Conservation (phyloP, 2,329 filamentous ascomycete genomes). For the Fusarium nygamai region DNA sequence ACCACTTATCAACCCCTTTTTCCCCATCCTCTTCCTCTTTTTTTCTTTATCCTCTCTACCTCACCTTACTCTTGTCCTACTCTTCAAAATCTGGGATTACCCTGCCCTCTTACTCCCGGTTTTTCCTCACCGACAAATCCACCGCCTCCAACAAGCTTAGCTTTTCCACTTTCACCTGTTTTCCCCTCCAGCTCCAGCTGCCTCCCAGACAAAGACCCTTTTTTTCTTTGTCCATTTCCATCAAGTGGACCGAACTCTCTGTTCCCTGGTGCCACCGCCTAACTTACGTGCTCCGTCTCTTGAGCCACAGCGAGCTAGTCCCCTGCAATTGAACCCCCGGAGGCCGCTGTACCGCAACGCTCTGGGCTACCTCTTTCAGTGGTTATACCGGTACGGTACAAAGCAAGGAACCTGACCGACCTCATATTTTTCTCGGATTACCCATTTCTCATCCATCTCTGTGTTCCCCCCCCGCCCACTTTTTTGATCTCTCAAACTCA, state of each 20-base stretch:
- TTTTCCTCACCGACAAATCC: slow-evolving; percentile 39
- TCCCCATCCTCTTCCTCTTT: background rate
- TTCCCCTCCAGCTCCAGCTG: slow-evolving; percentile 1
- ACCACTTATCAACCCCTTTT: slow-evolving; percentile 7
- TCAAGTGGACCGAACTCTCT: slow-evolving; percentile 13
- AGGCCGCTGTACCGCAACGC: slow-evolving; percentile 32
- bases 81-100: slow-evolving; percentile 24
- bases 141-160: slow-evolving; percentile 23
- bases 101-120: slow-evolving; percentile 17
- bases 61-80: background rate
- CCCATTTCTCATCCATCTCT: background rate
- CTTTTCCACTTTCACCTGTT: slow-evolving; percentile 6
- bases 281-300: slow-evolving; percentile 1
- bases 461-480: background rate
- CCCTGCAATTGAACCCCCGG: slow-evolving; percentile 17
- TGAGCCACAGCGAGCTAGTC: slow-evolving; percentile 23
- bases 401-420: slow-evolving; percentile 19
- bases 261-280: slow-evolving; percentile 35
- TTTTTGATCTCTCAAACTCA: slow-evolving; percentile 12
- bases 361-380: slow-evolving; percentile 28
- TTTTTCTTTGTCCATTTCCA: background rate
- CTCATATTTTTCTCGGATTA: slow-evolving; percentile 11
- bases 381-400: background rate
- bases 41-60: background rate
- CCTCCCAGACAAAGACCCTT: slow-evolving; percentile 3